Evolutionary conservation across 1,284 basidiomycete species (phyloP), one percentile per base, ranked within the genome.

Genomic region (Schizophyllum commune): DNA sequence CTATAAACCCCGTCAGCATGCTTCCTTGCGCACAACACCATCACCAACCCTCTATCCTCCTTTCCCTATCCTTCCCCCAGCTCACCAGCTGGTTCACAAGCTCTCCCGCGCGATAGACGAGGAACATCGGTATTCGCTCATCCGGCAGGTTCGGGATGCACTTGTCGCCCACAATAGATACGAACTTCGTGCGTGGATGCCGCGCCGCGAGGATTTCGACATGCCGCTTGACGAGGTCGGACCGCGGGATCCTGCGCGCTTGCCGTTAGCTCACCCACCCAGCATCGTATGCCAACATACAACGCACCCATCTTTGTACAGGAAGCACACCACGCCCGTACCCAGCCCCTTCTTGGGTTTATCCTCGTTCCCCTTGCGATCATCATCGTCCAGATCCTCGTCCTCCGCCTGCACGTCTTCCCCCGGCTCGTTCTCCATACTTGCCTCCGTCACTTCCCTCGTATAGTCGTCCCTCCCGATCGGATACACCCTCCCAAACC

Each of bases 61-160:
- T 77, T 64, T 96, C 83, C 72, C 84, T 80, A 77, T 92, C 79
- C 67, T 89, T 79, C 67, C 91, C 84, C 93, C 91, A 88, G 1
- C 94, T 86, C 3, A 94, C 80, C 20, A 97, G 80, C 72, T 98
- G 94, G 61, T 93, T 89, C 58, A 83, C 79, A 61, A 98, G 88
- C 56, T 96, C 90, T 17, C 97, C 97, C 65, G 90, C 90, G 53
- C 92, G 85, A 74, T 99, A 99, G 51, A 98, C 80, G 65, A 99
- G 86, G 61, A 99, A 77, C 76, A 96, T 98, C 1, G 96, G 97
- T 56, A 96, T 76, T 62, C 96, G 89, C 52, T 85, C 82, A 69
- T 98, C 96, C 7, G 96, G 96, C 58, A 98, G 90, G 74, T 98
- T 91, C 22, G 93, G 88, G 68, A 99, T 98, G 77, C 96, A 98